Evolutionary conservation across 345 rosid species (phyloP).

Genomic region (Raphanus raphanistrum): DNA sequence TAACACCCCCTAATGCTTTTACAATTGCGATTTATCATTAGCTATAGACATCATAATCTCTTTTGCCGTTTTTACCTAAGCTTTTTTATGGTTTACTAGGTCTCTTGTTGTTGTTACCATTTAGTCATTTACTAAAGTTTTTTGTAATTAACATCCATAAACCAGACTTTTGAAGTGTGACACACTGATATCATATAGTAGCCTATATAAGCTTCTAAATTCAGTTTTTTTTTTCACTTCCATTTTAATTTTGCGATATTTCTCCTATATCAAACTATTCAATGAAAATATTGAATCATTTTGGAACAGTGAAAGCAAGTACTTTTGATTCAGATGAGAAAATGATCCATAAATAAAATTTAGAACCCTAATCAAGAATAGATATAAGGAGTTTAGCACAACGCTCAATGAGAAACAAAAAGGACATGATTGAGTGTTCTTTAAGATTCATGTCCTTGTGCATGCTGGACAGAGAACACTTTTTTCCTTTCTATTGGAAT

Average conservation of each 20-base stretch:
- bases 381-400: conserved; percentile 30
- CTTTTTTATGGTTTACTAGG: no score
- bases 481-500: background rate
- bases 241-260: background rate
- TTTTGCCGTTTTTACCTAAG: background rate
- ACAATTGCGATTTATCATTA: conserved; percentile 15
- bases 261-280: background rate
- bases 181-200: background rate
- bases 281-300: background rate
- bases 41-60: conserved; percentile 16
- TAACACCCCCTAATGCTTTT: background rate
- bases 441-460: conserved; percentile 28
- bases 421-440: conserved; percentile 19
- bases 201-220: background rate
- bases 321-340: background rate
- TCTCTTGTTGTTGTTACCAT: background rate
- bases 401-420: conserved; percentile 27
- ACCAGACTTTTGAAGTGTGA: background rate
- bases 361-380: background rate
- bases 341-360: background rate
- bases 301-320: background rate
- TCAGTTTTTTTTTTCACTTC: background rate
- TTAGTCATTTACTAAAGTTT: background rate
- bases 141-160: no score
- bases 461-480: conserved; percentile 28